phyloP scores from a whole-genome alignment of 1,284 basidiomycete species.

The Austropuccinia psidii region DNA sequence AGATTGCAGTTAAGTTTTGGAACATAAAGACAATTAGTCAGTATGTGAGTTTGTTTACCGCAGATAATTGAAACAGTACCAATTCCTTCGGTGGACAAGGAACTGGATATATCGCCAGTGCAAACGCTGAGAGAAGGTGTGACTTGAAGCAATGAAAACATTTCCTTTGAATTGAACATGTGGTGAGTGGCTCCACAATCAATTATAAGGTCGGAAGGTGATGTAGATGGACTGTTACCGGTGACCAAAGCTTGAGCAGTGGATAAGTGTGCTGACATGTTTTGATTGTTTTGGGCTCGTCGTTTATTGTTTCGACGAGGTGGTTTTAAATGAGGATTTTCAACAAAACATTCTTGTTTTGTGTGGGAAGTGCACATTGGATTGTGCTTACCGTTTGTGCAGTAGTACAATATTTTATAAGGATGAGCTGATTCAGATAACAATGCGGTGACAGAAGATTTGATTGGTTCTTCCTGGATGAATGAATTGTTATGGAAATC shows the following conservation, averaged over 20 bases:
- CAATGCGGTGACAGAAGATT: too few species aligned
- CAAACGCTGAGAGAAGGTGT: background rate
- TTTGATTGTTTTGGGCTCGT: too few species aligned
- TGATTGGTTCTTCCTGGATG: background rate
- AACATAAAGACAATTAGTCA: background rate
- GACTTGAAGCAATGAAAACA: background rate
- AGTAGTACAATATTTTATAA: too few species aligned
- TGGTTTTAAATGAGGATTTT: too few species aligned
- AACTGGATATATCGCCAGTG: background rate
- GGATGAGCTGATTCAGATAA: too few species aligned
- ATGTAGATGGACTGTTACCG: accelerated
- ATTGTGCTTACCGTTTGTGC: too few species aligned
- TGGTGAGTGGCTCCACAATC: background rate
- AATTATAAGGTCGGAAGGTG: background rate
- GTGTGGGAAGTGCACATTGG: too few species aligned
- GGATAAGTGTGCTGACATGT: too few species aligned
- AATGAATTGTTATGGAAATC: background rate
- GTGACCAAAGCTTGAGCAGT: background rate
- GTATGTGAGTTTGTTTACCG: background rate
- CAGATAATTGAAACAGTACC: background rate
- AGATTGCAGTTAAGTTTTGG: background rate
- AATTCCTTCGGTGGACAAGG: background rate
- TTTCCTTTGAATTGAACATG: background rate
- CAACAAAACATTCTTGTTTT: too few species aligned
- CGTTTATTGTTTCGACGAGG: too few species aligned